phyloP scores from a whole-genome alignment of 192 early-diverging fungal species.

The Martensiomyces pterosporus region DNA sequence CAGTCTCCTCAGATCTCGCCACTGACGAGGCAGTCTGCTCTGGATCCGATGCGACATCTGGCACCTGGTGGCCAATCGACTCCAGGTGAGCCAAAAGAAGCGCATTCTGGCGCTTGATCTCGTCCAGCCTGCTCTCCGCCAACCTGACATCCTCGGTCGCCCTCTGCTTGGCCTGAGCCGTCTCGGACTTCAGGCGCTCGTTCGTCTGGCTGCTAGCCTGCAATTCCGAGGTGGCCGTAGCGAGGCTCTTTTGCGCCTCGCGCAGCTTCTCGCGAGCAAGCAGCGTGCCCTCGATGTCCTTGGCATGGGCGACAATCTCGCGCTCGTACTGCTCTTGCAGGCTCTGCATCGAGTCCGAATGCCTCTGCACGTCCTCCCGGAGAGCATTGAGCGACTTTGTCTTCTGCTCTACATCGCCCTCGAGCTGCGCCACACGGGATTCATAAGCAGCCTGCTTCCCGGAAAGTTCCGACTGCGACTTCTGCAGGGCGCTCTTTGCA shows the following conservation, averaged over 20 bases:
- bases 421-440: slow-evolving; percentile 16
- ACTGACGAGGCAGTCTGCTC: slow-evolving; percentile 17
- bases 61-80: slow-evolving; percentile 50
- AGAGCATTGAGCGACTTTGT: slow-evolving; percentile 30
- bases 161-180: slow-evolving; percentile 15
- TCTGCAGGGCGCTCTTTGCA: slow-evolving; percentile 20
- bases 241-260: slow-evolving; percentile 19
- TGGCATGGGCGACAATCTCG: slow-evolving; percentile 62
- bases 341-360: slow-evolving; percentile 46
- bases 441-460: slow-evolving; percentile 37
- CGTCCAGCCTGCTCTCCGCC: slow-evolving; percentile 53
- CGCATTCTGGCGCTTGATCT: slow-evolving; percentile 64
- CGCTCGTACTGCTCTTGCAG: slow-evolving; percentile 67
- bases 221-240: slow-evolving; percentile 19
- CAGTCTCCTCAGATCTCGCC: not conserved
- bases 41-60: slow-evolving; percentile 30
- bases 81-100: slow-evolving; percentile 72
- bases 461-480: slow-evolving; percentile 50
- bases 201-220: slow-evolving; percentile 4
- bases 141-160: slow-evolving; percentile 24
- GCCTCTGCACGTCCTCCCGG: slow-evolving; percentile 52
- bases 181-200: slow-evolving; percentile 27
- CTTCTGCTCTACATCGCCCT: slow-evolving; percentile 15
- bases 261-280: slow-evolving; percentile 42
- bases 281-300: slow-evolving; percentile 51